Conservation (phyloP, 2,329 filamentous ascomycete genomes). For the Clonostachys solani region DNA sequence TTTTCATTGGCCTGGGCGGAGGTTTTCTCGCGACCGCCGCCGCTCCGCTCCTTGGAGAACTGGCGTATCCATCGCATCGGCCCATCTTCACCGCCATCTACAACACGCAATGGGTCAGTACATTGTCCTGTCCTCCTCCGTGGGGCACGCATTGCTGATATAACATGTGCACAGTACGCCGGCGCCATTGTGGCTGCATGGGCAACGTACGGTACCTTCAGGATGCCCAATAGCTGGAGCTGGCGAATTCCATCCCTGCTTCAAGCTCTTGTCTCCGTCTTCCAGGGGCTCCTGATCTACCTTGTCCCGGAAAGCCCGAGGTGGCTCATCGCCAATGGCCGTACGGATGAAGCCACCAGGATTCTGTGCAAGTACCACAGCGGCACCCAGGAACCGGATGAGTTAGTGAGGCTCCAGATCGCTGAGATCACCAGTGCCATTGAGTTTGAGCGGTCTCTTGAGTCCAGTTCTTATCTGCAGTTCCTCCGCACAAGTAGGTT, state of each 20-base stretch:
- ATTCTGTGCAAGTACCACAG: constrained; percentile 2
- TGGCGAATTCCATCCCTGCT: constrained; percentile 50
- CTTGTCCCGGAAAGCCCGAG: constrained; percentile 62
- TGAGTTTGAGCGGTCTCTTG: no score
- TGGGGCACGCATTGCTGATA: no score
- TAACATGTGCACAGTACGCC: no score
- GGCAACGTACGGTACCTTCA: constrained; percentile 35
- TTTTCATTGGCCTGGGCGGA: constrained; percentile 19
- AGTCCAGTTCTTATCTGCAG: no score
- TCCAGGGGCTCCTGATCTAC: constrained; percentile 35
- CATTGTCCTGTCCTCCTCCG: no score
- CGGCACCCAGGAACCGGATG: no score
- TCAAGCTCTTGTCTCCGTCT: constrained; percentile 38
- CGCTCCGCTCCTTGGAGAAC: constrained; percentile 21
- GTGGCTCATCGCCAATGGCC: constrained; percentile 52
- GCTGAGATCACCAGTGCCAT: no score
- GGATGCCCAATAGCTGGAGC: constrained; percentile 28
- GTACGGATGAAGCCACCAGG: constrained; percentile 47
- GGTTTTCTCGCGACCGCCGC: constrained; percentile 17
- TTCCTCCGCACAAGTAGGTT: no score
- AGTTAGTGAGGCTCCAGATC: no score
- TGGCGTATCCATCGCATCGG: constrained; percentile 23
- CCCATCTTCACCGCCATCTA: constrained; percentile 53
- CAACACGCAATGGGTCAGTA: constrained; percentile 64
- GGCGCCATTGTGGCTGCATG: constrained; percentile 53